Base-by-base conservation (phyloP, 371 early-diverging fungal species). In the Paramicrosporidium saccamoebae region DNA sequence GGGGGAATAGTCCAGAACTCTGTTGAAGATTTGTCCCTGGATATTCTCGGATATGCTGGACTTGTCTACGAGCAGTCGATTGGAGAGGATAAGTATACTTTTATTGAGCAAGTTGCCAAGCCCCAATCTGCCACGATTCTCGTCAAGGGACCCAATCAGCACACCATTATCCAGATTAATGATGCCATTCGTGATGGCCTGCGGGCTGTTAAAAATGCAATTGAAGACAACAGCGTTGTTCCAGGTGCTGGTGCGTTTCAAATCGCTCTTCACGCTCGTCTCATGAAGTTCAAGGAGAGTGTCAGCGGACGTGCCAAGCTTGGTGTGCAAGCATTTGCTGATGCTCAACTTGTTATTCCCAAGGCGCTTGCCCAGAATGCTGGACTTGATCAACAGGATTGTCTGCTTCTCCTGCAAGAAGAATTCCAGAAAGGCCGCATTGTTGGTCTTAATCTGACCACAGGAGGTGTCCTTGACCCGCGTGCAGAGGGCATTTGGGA, bases 61-160 rank as follows among this genome's bases (percentile, higher is more conserved):
- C 48, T 58, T 19, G 78, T 94, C 11, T 79, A 82, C 44, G 98
- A 95, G 46, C 79, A 95, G 32, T 68, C 64, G 12, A 45, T 97
- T 24, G 92, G 94, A 21, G 98, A 98, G 49, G 88, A 98, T 28
- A 96, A 96, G 55, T 98, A 67, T 46, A 98, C 98, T 5, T 98
- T 95, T 47, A 59, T 98, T 24, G 98, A 98, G 50, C 92, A 94
- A 32, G 84, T 82, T 37, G 52, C 64, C 41, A 63, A 72, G 36
- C 84, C 92, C 15, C 56, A 57, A 35, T 74, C 82, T 24, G 82
- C 90, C 22, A 96, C 99, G 9, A 52, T 98, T 29, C 50, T 98
- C 26, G 58, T 98, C 42, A 82, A 84, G 50, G 97, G 75, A 32
- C 92, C 86, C 25, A 88, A 79, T 50, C 48, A 66, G 17, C 84